Percentiles rank a stretch among this genome's conserved stretches.
Evolutionary conservation across 2,329 filamentous ascomycete species (phyloP).

Genomic region (Ceratocystis colombiana): DNA sequence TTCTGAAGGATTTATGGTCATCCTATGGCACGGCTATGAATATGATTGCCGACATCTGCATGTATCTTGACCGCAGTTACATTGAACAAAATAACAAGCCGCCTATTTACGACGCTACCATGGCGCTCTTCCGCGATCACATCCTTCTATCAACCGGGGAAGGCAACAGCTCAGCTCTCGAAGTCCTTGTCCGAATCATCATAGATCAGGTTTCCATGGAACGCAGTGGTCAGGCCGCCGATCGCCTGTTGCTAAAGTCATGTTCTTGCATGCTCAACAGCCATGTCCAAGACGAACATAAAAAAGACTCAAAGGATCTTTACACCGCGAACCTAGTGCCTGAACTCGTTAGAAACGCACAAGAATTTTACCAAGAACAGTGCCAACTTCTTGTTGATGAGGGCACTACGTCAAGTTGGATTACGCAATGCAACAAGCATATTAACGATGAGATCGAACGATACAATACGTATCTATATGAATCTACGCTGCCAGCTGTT

Average conservation of each 20-base stretch:
- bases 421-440: conserved; percentile 62
- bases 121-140: conserved; percentile 79
- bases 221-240: conserved; percentile 77
- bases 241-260: conserved; percentile 69
- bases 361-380: conserved; percentile 64
- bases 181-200: conserved; percentile 69
- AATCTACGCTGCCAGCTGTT: conserved; percentile 62
- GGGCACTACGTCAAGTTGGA: conserved; percentile 71
- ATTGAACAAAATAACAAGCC: conserved; percentile 59
- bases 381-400: conserved; percentile 64
- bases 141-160: conserved; percentile 55
- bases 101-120: conserved; percentile 73
- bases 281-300: conserved; percentile 70
- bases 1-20: conserved; percentile 68
- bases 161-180: conserved; percentile 45
- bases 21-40: conserved; percentile 89
- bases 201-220: conserved; percentile 91
- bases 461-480: conserved; percentile 70
- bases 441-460: conserved; percentile 72
- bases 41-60: conserved; percentile 91
- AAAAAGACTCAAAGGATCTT: conserved; percentile 67
- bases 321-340: conserved; percentile 78
- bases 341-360: conserved; percentile 61
- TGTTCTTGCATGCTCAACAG: conserved; percentile 84
- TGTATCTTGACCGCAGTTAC: conserved; percentile 92